Evolutionary conservation across 139 green algal species (phyloP).

Genomic region (Picocystis salinarum): DNA sequence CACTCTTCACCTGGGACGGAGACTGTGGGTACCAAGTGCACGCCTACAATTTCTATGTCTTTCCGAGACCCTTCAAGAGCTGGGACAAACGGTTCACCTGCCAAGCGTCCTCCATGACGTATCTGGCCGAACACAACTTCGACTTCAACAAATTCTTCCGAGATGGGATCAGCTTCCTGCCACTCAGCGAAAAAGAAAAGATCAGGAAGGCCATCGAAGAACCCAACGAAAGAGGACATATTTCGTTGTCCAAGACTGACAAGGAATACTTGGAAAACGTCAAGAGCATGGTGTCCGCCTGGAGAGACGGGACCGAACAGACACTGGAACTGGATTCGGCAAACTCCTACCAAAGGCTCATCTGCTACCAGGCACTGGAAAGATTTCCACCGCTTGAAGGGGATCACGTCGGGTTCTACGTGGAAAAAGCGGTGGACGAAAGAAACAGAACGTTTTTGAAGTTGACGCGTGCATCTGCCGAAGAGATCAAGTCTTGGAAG

Average conservation of each 20-base stretch:
- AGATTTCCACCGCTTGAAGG: slow-evolving; percentile 13
- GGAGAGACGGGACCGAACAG: slow-evolving; percentile 17
- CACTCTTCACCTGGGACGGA: slow-evolving; percentile 20
- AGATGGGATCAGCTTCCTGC: slow-evolving; percentile 41
- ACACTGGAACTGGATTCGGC: slow-evolving; percentile 18
- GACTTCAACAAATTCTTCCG: slow-evolving; percentile 68
- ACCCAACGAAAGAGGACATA: slow-evolving; percentile 9
- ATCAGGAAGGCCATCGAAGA: too few relatives aligned
- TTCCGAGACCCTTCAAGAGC: slow-evolving; percentile 27
- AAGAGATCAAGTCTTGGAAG: slow-evolving; percentile 8
- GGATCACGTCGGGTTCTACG: slow-evolving; percentile 20
- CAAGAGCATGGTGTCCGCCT: slow-evolving; percentile 17
- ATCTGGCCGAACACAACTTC: slow-evolving; percentile 43
- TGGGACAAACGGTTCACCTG: slow-evolving; percentile 35
- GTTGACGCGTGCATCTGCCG: slow-evolving; percentile 10
- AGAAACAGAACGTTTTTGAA: slow-evolving; percentile 13
- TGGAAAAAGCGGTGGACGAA: slow-evolving; percentile 9
- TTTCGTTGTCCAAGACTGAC: slow-evolving; percentile 17
- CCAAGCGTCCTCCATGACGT: slow-evolving; percentile 39
- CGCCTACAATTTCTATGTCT: slow-evolving; percentile 72
- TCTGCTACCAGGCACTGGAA: slow-evolving; percentile 41
- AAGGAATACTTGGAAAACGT: slow-evolving; percentile 15
- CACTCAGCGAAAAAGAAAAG: slow-evolving; percentile 12
- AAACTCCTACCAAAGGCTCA: slow-evolving; percentile 31
- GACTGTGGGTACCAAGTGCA: slow-evolving; percentile 15